These are phyloP conservation scores for Globisporangium acanthophoron DNA, from an alignment of 352 stramenopile species.

Conservation along the genomic window DNA sequence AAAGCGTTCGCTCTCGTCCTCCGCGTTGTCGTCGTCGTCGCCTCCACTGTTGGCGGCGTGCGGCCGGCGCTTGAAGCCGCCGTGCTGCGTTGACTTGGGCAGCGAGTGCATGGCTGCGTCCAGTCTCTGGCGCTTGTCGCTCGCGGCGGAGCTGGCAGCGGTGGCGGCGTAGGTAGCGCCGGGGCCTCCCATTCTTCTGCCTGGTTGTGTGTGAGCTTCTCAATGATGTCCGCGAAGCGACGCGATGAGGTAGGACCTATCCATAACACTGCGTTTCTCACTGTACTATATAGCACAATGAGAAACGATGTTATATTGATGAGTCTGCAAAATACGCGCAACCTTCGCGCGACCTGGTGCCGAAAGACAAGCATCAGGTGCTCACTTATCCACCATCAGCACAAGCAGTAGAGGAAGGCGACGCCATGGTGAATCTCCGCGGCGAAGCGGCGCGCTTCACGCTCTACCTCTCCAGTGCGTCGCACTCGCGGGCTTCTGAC, in stretches of 20 bases:
- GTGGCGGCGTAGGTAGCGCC: constrained; percentile 4
- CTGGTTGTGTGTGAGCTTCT: not conserved
- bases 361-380: constrained; percentile 6
- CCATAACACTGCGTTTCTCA: not conserved
- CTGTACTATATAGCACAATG: not conserved
- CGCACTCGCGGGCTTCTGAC: not conserved
- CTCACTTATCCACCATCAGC: not conserved
- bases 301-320: not conserved
- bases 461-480: constrained; percentile 68
- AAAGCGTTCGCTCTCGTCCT: constrained; percentile 2
- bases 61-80: not conserved
- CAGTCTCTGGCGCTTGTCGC: constrained; percentile 4
- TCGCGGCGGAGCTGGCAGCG: not conserved
- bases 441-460: constrained; percentile 64
- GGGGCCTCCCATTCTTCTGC: constrained; percentile 4
- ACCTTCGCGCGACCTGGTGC: not conserved
- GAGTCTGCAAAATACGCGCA: not conserved
- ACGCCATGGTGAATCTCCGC: constrained; percentile 47
- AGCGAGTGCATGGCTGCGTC: constrained; percentile 17
- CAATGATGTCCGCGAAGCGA: not conserved
- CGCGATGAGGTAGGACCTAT: not conserved
- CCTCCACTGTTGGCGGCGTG: not conserved
- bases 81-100: constrained; percentile 17
- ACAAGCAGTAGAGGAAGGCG: constrained; percentile 13
- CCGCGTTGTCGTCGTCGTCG: not conserved